Base-by-base conservation (phyloP, 805 yeast genomes). In the Debaryomyces maramus region DNA sequence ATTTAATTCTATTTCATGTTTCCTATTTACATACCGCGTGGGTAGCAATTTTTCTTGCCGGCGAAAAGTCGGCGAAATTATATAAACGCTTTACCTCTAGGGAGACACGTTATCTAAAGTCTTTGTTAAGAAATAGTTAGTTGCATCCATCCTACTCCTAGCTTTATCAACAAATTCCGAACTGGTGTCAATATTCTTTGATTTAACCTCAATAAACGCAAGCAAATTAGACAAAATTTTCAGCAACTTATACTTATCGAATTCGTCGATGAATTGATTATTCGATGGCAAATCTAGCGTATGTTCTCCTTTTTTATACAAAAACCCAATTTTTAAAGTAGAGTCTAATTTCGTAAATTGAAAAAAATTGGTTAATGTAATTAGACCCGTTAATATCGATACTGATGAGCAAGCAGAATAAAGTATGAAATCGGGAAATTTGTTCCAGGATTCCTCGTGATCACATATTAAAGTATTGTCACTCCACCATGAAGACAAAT, bases 371-470 rank as follows among this genome's bases (percentile, higher is more conserved):
- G 52, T 44, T 11, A 55, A 40, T 10, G 56, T 46, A 3, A 51
- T 43, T 24, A 57, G 43, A 34, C 55, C 55, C 10, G 53, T 38
- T 18, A 53, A 15, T 9, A 56, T 33, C 4, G 48, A 39, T 19
- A 58, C 27, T 16, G 51, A 34, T 5, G 48, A 42, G 32, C 56
- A 42, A 15, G 52, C 46, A 6, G 46, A 37, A 6, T 43, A 38
- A 27, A 53, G 37, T 8, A 51, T 32, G 26, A 46, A 47, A 18
- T 51, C 52, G 8, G 52, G 48, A 17, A 43, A 50, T 37, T 55
- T 55, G 18, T 47, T 28, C 55, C 61, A 52, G 2, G 53, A 38
- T 5, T 48, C 48, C 16, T 44, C 38, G 5, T 38, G 34, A 28
- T 33, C 35, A 3, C 50, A 29, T 15, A 31, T 26, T 20, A 46